phyloP scores from a whole-genome alignment of 2,329 filamentous ascomycete species.

The Fusarium sp. region DNA sequence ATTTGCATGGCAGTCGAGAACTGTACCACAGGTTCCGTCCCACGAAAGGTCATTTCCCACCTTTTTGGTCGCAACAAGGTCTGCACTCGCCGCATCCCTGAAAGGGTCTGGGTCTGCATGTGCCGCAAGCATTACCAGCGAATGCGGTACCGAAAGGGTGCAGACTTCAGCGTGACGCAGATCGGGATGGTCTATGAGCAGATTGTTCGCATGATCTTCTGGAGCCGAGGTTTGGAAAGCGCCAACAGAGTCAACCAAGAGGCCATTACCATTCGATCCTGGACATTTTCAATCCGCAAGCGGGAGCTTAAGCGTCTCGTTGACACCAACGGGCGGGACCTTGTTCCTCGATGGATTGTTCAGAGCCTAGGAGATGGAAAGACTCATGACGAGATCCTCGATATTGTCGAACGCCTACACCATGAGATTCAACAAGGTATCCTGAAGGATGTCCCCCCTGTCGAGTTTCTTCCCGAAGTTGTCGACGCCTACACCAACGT shows the following conservation, averaged over 20 bases:
- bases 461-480: constrained; percentile 70
- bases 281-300: constrained; percentile 73
- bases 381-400: constrained; percentile 59
- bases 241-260: constrained; percentile 43
- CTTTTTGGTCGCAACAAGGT: constrained; percentile 87
- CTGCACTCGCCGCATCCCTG: constrained; percentile 77
- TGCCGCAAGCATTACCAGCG: constrained; percentile 89
- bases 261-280: constrained; percentile 56
- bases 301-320: constrained; percentile 70
- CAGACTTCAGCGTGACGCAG: constrained; percentile 71
- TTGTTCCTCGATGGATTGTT: constrained; percentile 58
- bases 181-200: constrained; percentile 73
- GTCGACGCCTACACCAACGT: constrained; percentile 49
- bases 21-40: constrained; percentile 70
- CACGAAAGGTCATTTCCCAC: constrained; percentile 82
- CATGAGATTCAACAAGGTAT: constrained; percentile 56
- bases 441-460: constrained; percentile 64
- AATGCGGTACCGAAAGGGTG: constrained; percentile 74
- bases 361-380: constrained; percentile 60
- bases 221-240: constrained; percentile 65
- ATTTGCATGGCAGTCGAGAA: constrained; percentile 67
- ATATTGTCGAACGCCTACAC: constrained; percentile 60
- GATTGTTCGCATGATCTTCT: constrained; percentile 71
- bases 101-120: constrained; percentile 78
- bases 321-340: constrained; percentile 44